These are phyloP conservation scores for Pythium inflatum DNA, from an alignment of 352 stramenopile genomes.

Conservation along the genomic window DNA sequence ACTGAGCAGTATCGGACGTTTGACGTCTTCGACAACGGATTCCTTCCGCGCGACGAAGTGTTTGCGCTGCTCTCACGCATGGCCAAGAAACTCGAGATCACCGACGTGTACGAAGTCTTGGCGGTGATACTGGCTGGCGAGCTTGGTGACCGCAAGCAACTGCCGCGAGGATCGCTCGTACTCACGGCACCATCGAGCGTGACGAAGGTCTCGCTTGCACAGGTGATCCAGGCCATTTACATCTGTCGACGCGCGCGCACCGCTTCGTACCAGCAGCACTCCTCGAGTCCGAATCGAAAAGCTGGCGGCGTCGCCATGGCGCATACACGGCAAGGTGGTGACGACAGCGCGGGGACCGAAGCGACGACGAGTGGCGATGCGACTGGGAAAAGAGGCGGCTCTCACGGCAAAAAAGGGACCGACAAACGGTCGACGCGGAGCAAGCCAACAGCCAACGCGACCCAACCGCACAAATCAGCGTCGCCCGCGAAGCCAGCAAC, in stretches of 20 bases:
- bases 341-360: no score
- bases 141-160: constrained; percentile 7
- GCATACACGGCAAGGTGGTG: background rate
- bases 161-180: constrained; percentile 29
- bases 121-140: constrained; percentile 23
- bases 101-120: constrained; percentile 49
- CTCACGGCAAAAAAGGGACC: background rate
- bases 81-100: constrained; percentile 41
- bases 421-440: background rate
- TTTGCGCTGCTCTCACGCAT: constrained; percentile 47
- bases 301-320: constrained; percentile 12
- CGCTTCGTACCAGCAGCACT: background rate
- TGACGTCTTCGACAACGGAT: constrained; percentile 46
- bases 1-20: constrained; percentile 49
- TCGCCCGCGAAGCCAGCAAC: background rate
- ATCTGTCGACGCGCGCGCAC: constrained; percentile 19
- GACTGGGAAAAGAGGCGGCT: background rate
- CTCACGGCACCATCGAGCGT: constrained; percentile 13
- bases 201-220: constrained; percentile 30
- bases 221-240: constrained; percentile 39
- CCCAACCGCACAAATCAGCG: background rate
- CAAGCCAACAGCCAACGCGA: background rate
- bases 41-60: constrained; percentile 43
- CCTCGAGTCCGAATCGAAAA: constrained; percentile 9
- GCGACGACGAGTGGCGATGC: background rate